phyloP scores from a whole-genome alignment of 108 stramenopile species.

The Cyclotella choctawhatcheeana region DNA sequence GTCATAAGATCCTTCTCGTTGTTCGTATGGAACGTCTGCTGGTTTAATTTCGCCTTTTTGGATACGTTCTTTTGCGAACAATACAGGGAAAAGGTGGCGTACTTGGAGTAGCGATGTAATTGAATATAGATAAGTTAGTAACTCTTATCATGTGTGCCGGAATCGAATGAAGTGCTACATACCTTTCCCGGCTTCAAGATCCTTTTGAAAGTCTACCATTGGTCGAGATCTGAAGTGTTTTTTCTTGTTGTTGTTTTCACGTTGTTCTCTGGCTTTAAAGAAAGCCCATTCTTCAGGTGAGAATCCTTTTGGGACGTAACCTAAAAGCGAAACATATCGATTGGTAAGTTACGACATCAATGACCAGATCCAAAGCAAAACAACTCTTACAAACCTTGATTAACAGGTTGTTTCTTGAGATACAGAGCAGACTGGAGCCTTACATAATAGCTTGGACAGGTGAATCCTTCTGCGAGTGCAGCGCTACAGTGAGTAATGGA shows the following conservation, averaged over 20 bases:
- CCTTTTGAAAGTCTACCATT: slow-evolving; percentile 38
- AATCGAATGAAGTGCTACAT: background rate
- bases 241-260: slow-evolving; percentile 17
- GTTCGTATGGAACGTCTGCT: slow-evolving; percentile 41
- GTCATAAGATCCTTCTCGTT: slow-evolving; percentile 32
- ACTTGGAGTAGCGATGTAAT: background rate
- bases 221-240: slow-evolving; percentile 32
- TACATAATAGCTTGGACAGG: background rate
- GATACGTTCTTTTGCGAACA: slow-evolving; percentile 39
- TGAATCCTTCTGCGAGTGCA: background rate
- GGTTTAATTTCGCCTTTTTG: slow-evolving; percentile 29
- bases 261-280: slow-evolving; percentile 19
- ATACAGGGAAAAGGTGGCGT: slow-evolving; percentile 34
- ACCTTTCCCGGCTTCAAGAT: slow-evolving; percentile 41
- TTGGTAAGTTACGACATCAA: background rate
- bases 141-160: background rate
- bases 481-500: background rate
- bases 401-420: background rate
- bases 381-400: background rate
- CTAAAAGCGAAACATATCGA: background rate
- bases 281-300: slow-evolving; percentile 23
- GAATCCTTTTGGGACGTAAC: slow-evolving; percentile 24
- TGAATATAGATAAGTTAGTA: background rate
- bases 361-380: background rate
- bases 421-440: background rate